phyloP scores from a whole-genome alignment of 2,329 filamentous ascomycete species.

The Penicillium digitatum region DNA sequence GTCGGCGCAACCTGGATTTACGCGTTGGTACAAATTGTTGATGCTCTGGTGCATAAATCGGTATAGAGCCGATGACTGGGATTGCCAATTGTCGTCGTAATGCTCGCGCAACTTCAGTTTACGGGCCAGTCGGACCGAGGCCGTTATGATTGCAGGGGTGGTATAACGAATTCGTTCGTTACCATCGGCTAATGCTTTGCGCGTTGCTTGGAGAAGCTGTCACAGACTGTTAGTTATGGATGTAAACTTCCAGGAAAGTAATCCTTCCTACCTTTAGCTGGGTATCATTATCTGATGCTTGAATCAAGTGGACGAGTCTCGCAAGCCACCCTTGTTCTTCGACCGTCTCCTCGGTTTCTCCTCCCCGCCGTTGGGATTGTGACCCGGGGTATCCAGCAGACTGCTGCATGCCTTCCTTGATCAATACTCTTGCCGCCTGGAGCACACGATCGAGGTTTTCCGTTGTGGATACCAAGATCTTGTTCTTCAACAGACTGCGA shows the following conservation, averaged over 20 bases:
- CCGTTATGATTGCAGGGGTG: slow-evolving; percentile 84
- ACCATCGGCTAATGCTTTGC: slow-evolving; percentile 83
- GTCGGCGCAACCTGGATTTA: slow-evolving; percentile 77
- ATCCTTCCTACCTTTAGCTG: slow-evolving; percentile 66
- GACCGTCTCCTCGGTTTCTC: slow-evolving; percentile 93
- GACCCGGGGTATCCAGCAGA: slow-evolving; percentile 80
- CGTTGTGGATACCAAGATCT: slow-evolving; percentile 71
- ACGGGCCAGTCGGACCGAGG: slow-evolving; percentile 82
- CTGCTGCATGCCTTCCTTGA: slow-evolving; percentile 84
- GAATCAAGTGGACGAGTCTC: slow-evolving; percentile 81
- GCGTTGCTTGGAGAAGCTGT: slow-evolving; percentile 75
- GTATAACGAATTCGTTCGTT: slow-evolving; percentile 96
- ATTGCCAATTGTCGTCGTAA: slow-evolving; percentile 69
- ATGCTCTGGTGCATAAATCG: slow-evolving; percentile 92
- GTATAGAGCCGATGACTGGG: slow-evolving; percentile 75
- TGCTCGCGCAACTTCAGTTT: slow-evolving; percentile 89
- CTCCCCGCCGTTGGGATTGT: slow-evolving; percentile 65
- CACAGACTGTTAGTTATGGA: slow-evolving; percentile 11
- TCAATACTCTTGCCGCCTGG: slow-evolving; percentile 81
- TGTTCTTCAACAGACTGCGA: slow-evolving; percentile 74
- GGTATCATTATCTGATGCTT: slow-evolving; percentile 80
- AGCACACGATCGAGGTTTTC: slow-evolving; percentile 84
- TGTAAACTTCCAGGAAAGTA: not conserved
- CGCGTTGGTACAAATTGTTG: slow-evolving; percentile 80
- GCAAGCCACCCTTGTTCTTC: slow-evolving; percentile 98